Base-by-base conservation (phyloP, 331 rosid species). In the Spiraea crenata region DNA sequence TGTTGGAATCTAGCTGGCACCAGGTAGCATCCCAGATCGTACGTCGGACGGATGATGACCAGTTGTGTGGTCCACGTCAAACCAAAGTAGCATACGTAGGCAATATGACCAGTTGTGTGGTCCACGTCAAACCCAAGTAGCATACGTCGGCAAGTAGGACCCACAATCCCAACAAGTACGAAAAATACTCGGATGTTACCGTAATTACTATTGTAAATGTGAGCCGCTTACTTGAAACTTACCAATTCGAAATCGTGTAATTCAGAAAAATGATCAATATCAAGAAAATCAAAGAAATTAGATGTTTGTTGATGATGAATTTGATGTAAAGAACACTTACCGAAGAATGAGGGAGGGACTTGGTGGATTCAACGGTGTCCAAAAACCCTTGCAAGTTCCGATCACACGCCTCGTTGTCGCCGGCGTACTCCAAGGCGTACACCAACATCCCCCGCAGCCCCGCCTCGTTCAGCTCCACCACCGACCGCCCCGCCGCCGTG, bases 361-460 rank as follows among this genome's bases (percentile, higher is more conserved):
- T 76, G 81, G 85, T 70, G 14, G 85, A 85, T 31, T 88, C 83
- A 3, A 76, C 77, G 80, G 96, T 89, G 44, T 45, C 80, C 39
- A 95, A 83, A 70, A 95, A 91, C 1, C 83, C 85, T 0, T 69
- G 40, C 6, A 79, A 76, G 65, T 91, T 95, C 2, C 81, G 84
- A 34, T 95, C 92, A 39, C 98, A 95, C 0, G 84, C 82, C 2
- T 76, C 73, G 60, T 89, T 92, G 17, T 89, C 89, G 11, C 67
- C n/a, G 11, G 96, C 96, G 19, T 83, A 92, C 80, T 91, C 99
- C 0, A 89, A 78, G 4, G 96, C 87, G 48, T 95, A 95, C 15
- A 79, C 93, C 0, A 91, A 85, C 98, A 95, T 95, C 40, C 96
- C 86, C 1, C 99, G 76, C 3, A 95, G 73, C 0, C 98, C 98